These are phyloP conservation scores for Venturia asperata DNA, from an alignment of 2,329 filamentous ascomycete species.

Conservation along the genomic window DNA sequence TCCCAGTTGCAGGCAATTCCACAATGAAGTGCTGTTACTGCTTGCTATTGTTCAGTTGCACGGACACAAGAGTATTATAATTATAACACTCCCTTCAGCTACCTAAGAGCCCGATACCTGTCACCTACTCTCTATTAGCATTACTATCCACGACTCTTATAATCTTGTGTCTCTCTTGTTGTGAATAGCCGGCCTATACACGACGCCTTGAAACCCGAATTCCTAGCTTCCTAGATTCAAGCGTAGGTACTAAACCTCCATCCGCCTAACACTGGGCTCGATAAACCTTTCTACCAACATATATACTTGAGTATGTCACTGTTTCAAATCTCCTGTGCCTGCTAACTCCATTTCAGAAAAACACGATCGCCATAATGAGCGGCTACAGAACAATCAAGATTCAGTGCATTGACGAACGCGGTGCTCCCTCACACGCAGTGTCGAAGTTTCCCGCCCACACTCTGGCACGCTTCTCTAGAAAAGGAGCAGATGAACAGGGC, in stretches of 20 bases:
- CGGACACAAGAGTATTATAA: background rate
- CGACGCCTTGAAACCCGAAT: background rate
- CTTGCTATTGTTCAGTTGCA: background rate
- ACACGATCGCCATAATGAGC: background rate
- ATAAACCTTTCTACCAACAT: background rate
- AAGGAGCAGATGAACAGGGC: conserved; percentile 6
- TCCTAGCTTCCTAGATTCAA: background rate
- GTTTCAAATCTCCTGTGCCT: background rate
- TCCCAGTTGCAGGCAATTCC: background rate
- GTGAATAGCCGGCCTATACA: background rate
- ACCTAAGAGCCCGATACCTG: background rate
- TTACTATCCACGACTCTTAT: background rate
- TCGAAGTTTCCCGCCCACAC: background rate
- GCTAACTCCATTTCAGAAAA: background rate
- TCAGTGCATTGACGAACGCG: background rate
- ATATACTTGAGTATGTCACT: background rate
- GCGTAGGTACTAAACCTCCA: background rate
- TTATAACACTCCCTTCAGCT: background rate
- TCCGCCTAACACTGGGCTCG: too few relatives aligned
- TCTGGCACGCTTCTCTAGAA: background rate
- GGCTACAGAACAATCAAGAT: background rate
- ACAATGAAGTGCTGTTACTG: background rate
- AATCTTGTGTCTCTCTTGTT: background rate
- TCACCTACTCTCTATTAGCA: background rate
- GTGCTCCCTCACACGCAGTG: background rate